A percentile compares a stretch with the other conserved stretches of the same genome.
phyloP scores from a whole-genome alignment of 352 stramenopile species.

The Pythium plurisporium region DNA sequence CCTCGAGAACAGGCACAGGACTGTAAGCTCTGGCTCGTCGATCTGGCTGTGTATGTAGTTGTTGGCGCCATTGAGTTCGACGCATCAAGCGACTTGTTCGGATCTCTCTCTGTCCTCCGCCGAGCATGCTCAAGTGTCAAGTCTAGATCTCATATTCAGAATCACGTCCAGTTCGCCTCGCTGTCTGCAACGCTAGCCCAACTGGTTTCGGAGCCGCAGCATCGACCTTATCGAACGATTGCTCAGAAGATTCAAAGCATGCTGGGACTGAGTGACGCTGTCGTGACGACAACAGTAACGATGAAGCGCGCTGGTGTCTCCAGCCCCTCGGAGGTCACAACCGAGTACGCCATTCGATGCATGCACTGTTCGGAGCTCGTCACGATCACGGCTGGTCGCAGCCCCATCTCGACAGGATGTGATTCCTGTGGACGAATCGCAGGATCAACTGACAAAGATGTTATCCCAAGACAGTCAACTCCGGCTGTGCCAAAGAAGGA shows the following conservation, averaged over 20 bases:
- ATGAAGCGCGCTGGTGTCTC: neutral
- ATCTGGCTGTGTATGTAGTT: slow-evolving; percentile 44
- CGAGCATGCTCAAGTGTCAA: slow-evolving; percentile 33
- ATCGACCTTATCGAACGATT: slow-evolving; percentile 34
- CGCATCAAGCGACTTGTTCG: slow-evolving; percentile 38
- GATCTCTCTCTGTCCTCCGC: slow-evolving; percentile 36
- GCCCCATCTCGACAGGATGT: slow-evolving; percentile 30
- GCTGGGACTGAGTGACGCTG: slow-evolving; percentile 29
- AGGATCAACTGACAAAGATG: too few relatives aligned
- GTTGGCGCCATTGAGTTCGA: slow-evolving; percentile 32
- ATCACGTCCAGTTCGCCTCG: slow-evolving; percentile 41
- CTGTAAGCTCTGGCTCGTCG: slow-evolving; percentile 33
- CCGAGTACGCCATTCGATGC: slow-evolving; percentile 38
- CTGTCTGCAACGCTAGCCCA: slow-evolving; percentile 36
- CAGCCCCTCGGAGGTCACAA: neutral
- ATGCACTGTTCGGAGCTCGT: slow-evolving; percentile 57
- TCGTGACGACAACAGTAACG: neutral
- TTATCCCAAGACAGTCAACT: too few relatives aligned
- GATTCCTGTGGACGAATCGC: slow-evolving; percentile 1
- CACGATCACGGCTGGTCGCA: slow-evolving; percentile 27
- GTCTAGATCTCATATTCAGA: slow-evolving; percentile 34
- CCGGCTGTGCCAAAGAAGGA: too few relatives aligned
- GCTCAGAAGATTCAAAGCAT: slow-evolving; percentile 36
- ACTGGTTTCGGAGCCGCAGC: slow-evolving; percentile 30
- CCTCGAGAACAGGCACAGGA: neutral